Percentiles rank a stretch among this genome's conserved stretches.
Conservation (phyloP, 208 protist species). For the Leishmania amazonensis region DNA sequence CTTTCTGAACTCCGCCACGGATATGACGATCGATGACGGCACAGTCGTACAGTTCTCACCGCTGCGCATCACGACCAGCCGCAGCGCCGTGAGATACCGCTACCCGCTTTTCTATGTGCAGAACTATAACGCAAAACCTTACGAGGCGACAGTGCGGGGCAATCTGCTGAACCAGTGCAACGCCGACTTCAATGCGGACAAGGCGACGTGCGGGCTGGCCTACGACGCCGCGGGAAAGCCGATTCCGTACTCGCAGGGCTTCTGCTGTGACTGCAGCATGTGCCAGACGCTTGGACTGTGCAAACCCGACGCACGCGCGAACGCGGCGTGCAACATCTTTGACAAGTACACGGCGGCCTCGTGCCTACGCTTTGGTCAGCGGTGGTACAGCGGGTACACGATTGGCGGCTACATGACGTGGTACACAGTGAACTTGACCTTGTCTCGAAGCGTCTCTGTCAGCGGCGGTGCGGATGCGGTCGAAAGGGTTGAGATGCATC, state of each 20-base stretch:
- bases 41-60: constrained; percentile 55
- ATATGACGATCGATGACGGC: constrained; percentile 40
- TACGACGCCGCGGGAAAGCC: constrained; percentile 33
- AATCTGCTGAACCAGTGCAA: constrained; percentile 61
- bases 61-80: constrained; percentile 61
- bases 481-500: constrained; percentile 33
- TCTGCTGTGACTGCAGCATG: constrained; percentile 82
- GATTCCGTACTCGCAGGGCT: constrained; percentile 85
- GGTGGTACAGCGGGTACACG: constrained; percentile 88
- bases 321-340: constrained; percentile 64
- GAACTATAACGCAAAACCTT: constrained; percentile 88
- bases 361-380: constrained; percentile 76
- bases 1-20: constrained; percentile 53
- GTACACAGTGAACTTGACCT: constrained; percentile 66
- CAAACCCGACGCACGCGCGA: constrained; percentile 46
- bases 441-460: constrained; percentile 34
- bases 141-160: constrained; percentile 62
- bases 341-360: constrained; percentile 58
- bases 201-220: constrained; percentile 77
- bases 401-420: constrained; percentile 56
- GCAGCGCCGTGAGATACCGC: constrained; percentile 67
- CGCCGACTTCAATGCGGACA: constrained; percentile 39
- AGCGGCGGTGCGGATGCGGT: neutral
- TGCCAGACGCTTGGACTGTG: constrained; percentile 75
- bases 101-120: constrained; percentile 85